phyloP scores from a whole-genome alignment of 148 eudicot genomes.

The Nyssa sinensis region DNA sequence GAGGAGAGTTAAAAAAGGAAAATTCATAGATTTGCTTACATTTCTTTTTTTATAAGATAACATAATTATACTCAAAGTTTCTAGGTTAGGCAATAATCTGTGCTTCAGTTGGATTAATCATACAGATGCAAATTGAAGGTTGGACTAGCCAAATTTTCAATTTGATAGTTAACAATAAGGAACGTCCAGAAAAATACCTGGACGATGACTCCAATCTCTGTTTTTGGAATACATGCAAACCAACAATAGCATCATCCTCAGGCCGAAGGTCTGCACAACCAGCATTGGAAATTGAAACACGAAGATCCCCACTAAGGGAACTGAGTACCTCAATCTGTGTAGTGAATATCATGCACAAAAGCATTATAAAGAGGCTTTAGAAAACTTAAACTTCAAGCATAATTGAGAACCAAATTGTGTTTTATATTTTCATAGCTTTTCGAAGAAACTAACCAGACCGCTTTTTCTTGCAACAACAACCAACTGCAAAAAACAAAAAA shows the following conservation, averaged over 20 bases:
- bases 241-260: slow-evolving; percentile 56
- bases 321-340: slow-evolving; percentile 70
- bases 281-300: slow-evolving; percentile 35
- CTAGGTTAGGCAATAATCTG: too few species aligned
- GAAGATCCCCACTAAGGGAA: slow-evolving; percentile 66
- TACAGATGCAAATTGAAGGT: too few species aligned
- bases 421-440: background rate
- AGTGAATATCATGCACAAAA: background rate
- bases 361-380: background rate
- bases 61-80: too few species aligned
- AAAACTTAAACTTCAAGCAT: slow-evolving; percentile 5
- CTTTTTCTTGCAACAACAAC: slow-evolving; percentile 83
- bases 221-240: slow-evolving; percentile 75
- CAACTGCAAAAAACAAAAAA: slow-evolving; percentile 50
- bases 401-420: background rate
- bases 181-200: slow-evolving; percentile 37
- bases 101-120: too few species aligned
- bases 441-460: slow-evolving; percentile 61
- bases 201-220: slow-evolving; percentile 39
- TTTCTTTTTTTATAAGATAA: too few species aligned
- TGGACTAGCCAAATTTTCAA: too few species aligned
- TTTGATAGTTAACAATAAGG: background rate
- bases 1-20: too few species aligned
- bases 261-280: slow-evolving; percentile 30
- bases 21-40: too few species aligned